A percentile compares a stretch with the other conserved stretches of the same genome.
Evolutionary conservation across 257 asterid species (phyloP).

Genomic region (Anisodus acutangulus): DNA sequence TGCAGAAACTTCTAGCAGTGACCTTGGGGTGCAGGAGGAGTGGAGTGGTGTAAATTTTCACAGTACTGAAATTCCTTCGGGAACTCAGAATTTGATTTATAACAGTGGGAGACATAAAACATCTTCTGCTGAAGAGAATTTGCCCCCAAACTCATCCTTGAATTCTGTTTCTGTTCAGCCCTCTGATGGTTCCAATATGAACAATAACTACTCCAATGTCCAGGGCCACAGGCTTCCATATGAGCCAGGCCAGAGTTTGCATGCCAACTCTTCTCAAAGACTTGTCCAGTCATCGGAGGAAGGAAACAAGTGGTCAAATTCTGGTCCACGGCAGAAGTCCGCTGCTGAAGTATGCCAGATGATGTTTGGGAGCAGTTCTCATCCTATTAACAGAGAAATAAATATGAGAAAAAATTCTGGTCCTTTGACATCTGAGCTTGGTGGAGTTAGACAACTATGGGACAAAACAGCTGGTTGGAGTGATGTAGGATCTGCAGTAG

Average conservation of each 20-base stretch:
- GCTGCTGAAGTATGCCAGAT: conserved; percentile 47
- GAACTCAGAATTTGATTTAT: conserved; percentile 13
- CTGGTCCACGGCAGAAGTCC: conserved; percentile 19
- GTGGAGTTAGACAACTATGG: conserved; percentile 46
- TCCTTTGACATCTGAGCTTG: conserved; percentile 45
- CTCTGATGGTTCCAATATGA: conserved; percentile 39
- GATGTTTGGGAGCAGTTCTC: conserved; percentile 46
- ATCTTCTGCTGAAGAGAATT: conserved; percentile 32
- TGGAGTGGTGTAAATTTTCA: conserved; percentile 62
- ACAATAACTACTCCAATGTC: conserved; percentile 40
- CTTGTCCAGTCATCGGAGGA: conserved; percentile 30
- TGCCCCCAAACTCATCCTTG: conserved; percentile 42
- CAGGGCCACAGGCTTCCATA: conserved; percentile 47
- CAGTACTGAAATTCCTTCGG: conserved; percentile 32
- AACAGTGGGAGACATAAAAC: conserved; percentile 31
- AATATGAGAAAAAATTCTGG: conserved; percentile 38
- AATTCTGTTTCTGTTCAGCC: conserved; percentile 45
- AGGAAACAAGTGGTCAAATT: conserved; percentile 31
- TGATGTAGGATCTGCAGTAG: conserved; percentile 48
- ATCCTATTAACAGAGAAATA: conserved; percentile 48
- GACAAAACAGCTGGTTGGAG: conserved; percentile 59
- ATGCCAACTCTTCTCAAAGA: conserved; percentile 30
- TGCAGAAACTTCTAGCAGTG: conserved; percentile 78
- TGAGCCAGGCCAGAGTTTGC: conserved; percentile 39
- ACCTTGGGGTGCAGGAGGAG: conserved; percentile 59